Evolutionary conservation across 345 rosid genomes (phyloP).

Genomic region (Syzygium oleosum): DNA sequence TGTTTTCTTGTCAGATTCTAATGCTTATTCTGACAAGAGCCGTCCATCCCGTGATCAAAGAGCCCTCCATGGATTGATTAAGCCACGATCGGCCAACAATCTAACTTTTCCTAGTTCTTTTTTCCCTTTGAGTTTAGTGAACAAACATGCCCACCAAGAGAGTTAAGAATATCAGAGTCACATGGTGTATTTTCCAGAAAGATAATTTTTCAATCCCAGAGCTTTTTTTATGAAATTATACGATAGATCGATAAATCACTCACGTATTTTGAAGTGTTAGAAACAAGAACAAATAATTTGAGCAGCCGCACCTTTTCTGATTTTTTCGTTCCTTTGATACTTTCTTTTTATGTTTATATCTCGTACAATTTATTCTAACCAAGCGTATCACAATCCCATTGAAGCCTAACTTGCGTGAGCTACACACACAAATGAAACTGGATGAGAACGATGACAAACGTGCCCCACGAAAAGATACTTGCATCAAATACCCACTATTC

Average conservation of each 20-base stretch:
- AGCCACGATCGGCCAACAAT: not conserved
- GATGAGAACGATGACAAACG: not conserved
- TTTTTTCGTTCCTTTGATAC: not conserved
- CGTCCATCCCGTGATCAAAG: not conserved
- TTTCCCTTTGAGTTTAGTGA: not conserved
- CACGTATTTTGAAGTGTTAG: not conserved
- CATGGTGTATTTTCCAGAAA: not conserved
- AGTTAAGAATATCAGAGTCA: not conserved
- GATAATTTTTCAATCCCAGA: not conserved
- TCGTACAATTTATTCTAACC: not conserved
- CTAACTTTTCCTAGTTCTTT: not conserved
- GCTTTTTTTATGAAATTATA: not conserved
- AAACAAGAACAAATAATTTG: not conserved
- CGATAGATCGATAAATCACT: not conserved
- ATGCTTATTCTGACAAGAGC: not conserved
- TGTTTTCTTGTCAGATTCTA: not conserved
- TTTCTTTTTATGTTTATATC: not conserved
- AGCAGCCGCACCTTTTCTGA: not conserved
- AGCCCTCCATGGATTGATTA: not conserved
- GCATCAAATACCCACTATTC: not conserved
- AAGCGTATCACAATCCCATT: not conserved
- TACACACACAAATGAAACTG: not conserved
- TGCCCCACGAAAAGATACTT: not conserved
- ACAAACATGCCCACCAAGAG: not conserved
- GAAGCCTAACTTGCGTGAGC: not conserved